A percentile compares a stretch with the other conserved stretches of the same genome.
Conservation (phyloP, 2,329 filamentous ascomycete species). For the Sarocladiaceae sp. region DNA sequence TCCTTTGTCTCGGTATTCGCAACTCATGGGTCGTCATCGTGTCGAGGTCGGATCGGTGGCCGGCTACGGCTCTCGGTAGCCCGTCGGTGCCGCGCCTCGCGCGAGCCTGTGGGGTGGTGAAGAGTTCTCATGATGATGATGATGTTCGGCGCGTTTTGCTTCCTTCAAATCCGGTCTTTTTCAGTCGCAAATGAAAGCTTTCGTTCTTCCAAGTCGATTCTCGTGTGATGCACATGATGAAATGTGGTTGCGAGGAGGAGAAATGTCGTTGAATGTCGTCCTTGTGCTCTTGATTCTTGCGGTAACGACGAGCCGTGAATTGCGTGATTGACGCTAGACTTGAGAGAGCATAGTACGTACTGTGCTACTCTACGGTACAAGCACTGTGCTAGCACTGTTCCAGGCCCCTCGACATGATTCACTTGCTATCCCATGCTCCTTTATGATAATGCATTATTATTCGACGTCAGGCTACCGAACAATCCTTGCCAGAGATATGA, state of each 20-base stretch:
- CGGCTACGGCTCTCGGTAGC: slow-evolving; percentile 5
- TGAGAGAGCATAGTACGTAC: no score
- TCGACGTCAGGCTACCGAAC: no score
- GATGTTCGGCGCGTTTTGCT: not conserved
- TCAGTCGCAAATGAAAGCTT: not conserved
- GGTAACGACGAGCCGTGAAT: slow-evolving; percentile 3
- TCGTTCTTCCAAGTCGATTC: not conserved
- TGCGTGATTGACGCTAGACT: slow-evolving; percentile 6
- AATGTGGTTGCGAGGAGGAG: slow-evolving; percentile 7
- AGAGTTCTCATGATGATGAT: not conserved
- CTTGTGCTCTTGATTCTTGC: not conserved
- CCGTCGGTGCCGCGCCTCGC: slow-evolving; percentile 3
- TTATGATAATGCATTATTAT: no score
- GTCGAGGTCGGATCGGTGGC: not conserved
- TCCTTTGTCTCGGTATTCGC: not conserved
- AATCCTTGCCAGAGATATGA: no score
- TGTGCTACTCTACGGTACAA: no score
- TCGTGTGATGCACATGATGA: slow-evolving; percentile 1
- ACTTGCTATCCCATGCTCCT: no score
- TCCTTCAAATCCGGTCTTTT: not conserved
- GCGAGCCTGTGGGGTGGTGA: not conserved
- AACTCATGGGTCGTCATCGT: not conserved
- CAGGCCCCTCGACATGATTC: no score
- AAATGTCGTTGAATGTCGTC: not conserved
- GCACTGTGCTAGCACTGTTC: no score